These are phyloP conservation scores for Gilbertella persicaria DNA, from an alignment of 371 early-diverging fungal genomes.

Conservation along the genomic window DNA sequence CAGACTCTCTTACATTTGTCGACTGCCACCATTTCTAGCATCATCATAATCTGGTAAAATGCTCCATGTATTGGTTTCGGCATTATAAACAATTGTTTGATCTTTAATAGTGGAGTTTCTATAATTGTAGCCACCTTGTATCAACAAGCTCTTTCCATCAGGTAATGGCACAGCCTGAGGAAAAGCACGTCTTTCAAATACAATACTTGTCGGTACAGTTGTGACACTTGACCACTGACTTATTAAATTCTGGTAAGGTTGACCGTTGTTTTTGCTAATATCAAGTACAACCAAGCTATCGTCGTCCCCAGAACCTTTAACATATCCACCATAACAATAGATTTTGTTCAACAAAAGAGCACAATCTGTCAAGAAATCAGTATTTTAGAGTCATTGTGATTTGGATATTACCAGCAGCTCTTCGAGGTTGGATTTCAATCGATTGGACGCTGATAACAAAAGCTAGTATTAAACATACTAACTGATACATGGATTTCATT, in stretches of 20 bases:
- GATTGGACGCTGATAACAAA: too few relatives aligned
- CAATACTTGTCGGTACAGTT: background rate
- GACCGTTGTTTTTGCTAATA: background rate
- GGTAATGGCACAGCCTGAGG: constrained; percentile 3
- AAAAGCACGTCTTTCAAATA: background rate
- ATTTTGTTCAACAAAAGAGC: background rate
- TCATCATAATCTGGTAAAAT: background rate
- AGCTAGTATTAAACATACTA: too few relatives aligned
- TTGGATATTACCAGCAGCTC: too few relatives aligned
- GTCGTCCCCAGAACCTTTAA: background rate
- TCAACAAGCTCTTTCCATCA: constrained; percentile 1
- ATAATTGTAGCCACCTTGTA: constrained; percentile 9
- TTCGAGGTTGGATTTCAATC: too few relatives aligned
- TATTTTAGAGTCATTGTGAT: too few relatives aligned
- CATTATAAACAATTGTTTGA: constrained; percentile 5
- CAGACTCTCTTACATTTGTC: constrained; percentile 1
- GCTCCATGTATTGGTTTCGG: background rate
- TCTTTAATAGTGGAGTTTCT: background rate
- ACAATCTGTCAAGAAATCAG: background rate
- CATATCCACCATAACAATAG: constrained; percentile 6
- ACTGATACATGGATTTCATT: too few relatives aligned
- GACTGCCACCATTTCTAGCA: background rate
- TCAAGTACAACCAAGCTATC: background rate
- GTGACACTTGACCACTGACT: background rate
- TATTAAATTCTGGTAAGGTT: background rate